Evolutionary conservation across 306 rosid species (phyloP).

Genomic region (Ormosia emarginata): DNA sequence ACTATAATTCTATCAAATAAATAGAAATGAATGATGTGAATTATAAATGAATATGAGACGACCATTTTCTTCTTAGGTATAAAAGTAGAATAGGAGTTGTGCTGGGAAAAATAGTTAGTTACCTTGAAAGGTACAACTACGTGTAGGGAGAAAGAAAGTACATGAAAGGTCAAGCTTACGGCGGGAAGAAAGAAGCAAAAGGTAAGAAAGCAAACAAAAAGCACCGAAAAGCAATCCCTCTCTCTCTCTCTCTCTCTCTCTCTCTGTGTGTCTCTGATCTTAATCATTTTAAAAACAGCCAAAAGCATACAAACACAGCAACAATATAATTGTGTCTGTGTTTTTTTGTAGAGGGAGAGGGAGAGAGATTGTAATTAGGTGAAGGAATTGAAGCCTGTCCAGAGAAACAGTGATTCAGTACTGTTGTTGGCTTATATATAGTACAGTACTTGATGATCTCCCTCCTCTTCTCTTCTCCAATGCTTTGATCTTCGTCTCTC

Average conservation of each 20-base stretch:
- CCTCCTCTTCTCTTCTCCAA: too few relatives aligned
- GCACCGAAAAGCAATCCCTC: constrained; percentile 22
- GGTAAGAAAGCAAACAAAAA: constrained; percentile 5
- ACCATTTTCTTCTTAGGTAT: not conserved
- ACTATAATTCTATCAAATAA: too few relatives aligned
- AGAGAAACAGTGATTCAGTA: not conserved
- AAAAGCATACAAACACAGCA: not conserved
- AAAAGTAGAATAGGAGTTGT: not conserved
- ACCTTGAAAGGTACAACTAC: constrained; percentile 15
- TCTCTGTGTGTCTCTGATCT: not conserved
- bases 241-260: not conserved
- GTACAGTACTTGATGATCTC: too few relatives aligned
- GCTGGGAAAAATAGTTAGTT: not conserved
- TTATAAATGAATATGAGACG: too few relatives aligned
- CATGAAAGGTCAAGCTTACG: not conserved
- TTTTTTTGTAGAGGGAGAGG: not conserved
- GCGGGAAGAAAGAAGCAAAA: constrained; percentile 19
- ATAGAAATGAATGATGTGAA: too few relatives aligned
- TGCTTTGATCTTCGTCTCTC: not conserved
- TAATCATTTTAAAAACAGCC: not conserved
- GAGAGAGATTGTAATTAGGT: not conserved
- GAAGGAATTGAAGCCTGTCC: not conserved
- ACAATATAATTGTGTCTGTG: not conserved
- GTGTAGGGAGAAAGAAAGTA: not conserved
- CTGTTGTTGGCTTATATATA: not conserved